phyloP scores from a whole-genome alignment of 2,329 filamentous ascomycete species.

The Diplodia scrobiculata region DNA sequence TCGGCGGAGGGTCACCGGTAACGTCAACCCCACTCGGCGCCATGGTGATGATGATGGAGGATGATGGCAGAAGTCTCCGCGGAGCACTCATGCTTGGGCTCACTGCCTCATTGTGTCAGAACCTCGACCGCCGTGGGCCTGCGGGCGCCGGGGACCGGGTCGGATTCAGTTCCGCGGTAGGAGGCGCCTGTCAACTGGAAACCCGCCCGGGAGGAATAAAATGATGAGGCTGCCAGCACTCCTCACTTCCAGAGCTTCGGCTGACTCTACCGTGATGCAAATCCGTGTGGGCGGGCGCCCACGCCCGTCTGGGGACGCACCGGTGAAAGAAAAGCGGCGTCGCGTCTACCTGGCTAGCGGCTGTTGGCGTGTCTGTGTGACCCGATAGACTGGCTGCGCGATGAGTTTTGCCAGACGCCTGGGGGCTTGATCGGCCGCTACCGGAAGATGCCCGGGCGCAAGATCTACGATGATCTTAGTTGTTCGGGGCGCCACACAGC shows the following conservation, averaged over 20 bases:
- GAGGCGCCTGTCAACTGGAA: background rate
- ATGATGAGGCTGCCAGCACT: too few relatives aligned
- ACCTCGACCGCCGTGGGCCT: background rate
- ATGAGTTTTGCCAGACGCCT: background rate
- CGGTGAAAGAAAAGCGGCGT: background rate
- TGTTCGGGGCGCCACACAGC: slow-evolving; percentile 3
- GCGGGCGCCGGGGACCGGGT: too few relatives aligned
- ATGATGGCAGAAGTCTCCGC: slow-evolving; percentile 16
- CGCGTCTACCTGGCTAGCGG: background rate
- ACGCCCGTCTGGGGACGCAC: background rate
- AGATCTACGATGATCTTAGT: slow-evolving; percentile 15
- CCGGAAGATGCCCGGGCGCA: background rate
- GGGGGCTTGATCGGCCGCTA: background rate
- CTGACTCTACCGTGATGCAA: background rate
- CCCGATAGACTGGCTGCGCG: background rate
- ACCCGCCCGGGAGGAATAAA: background rate
- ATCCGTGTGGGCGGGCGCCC: background rate
- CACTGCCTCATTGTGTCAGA: background rate
- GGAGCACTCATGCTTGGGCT: background rate
- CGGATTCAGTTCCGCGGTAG: background rate
- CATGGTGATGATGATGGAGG: background rate
- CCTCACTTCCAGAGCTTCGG: too few relatives aligned
- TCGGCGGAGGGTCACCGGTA: slow-evolving; percentile 5
- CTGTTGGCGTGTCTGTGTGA: slow-evolving; percentile 10
- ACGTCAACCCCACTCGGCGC: slow-evolving; percentile 7